Evolutionary conservation across 768 basidiomycete species (phyloP).

Genomic region (Tylopilus balloui): DNA sequence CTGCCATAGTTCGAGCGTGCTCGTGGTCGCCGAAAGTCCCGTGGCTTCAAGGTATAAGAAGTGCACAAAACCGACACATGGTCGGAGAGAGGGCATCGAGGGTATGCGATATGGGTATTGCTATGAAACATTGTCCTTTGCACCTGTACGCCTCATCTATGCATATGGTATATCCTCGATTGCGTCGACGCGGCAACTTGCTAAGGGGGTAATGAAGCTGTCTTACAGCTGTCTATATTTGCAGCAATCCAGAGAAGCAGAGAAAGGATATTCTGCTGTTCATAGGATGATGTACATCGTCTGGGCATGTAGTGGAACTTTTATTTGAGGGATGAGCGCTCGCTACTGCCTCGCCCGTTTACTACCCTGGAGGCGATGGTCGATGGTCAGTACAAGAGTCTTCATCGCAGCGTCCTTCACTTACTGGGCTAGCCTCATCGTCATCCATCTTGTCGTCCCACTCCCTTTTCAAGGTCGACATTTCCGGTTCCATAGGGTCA

Average conservation of each 20-base stretch:
- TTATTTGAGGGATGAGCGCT: not conserved
- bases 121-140: constrained; percentile 19
- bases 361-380: constrained; percentile 11
- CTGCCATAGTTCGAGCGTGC: constrained; percentile 79
- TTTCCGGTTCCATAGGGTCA: constrained; percentile 11
- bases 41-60: constrained; percentile 90
- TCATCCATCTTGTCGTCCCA: constrained; percentile 19
- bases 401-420: not conserved
- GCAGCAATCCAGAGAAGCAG: not conserved
- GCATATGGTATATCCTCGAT: constrained; percentile 23
- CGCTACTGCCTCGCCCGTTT: constrained; percentile 21
- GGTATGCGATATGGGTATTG: constrained; percentile 34
- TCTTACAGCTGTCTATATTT: not conserved
- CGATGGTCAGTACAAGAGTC: not conserved
- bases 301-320: not conserved
- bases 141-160: constrained; percentile 24
- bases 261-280: not conserved
- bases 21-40: constrained; percentile 98
- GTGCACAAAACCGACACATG: constrained; percentile 31
- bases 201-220: not conserved
- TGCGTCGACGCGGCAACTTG: not conserved
- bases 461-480: constrained; percentile 20
- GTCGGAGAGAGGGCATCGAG: constrained; percentile 26
- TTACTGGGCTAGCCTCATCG: constrained; percentile 12
- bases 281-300: not conserved